A percentile compares a stretch with the other conserved stretches of the same genome.
phyloP scores from a whole-genome alignment of 176 grass and related monocot species.

The Coix lacrymajobi region DNA sequence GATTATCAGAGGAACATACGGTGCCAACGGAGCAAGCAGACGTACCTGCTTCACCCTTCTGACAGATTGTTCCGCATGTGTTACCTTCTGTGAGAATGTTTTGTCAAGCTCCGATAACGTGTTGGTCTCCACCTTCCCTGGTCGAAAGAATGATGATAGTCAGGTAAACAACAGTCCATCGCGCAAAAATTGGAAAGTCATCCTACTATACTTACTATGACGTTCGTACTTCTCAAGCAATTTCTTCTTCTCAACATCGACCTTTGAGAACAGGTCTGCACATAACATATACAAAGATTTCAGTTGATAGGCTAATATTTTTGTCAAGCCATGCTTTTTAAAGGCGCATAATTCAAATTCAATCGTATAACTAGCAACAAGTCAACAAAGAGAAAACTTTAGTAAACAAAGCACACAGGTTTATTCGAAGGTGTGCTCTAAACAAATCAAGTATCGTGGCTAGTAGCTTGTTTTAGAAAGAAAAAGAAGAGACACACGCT shows the following conservation, averaged over 20 bases:
- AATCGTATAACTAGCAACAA: neutral
- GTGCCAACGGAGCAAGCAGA: neutral
- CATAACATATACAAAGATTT: conserved; percentile 12
- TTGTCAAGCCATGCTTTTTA: neutral
- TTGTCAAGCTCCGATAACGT: conserved; percentile 55
- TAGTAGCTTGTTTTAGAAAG: neutral
- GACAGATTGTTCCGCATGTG: conserved; percentile 43
- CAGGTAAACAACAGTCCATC: neutral
- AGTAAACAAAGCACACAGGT: neutral
- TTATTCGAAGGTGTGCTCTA: neutral
- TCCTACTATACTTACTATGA: conserved; percentile 54
- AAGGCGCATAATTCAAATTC: neutral
- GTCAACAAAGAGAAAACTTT: neutral
- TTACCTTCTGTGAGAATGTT: conserved; percentile 50
- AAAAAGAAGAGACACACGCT: neutral
- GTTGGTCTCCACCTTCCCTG: conserved; percentile 53
- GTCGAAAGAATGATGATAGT: conserved; percentile 9
- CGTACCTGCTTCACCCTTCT: conserved; percentile 69
- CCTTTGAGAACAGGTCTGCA: conserved; percentile 70
- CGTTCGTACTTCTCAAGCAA: conserved; percentile 54
- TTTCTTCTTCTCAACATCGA: conserved; percentile 77
- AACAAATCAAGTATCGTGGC: neutral
- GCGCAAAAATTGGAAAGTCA: conserved; percentile 3
- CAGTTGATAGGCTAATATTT: neutral
- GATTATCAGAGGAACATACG: neutral